A percentile compares a stretch with the other conserved stretches of the same genome.
Conservation (phyloP, 78 protist genomes). For the Dictyostelium firmibasis region DNA sequence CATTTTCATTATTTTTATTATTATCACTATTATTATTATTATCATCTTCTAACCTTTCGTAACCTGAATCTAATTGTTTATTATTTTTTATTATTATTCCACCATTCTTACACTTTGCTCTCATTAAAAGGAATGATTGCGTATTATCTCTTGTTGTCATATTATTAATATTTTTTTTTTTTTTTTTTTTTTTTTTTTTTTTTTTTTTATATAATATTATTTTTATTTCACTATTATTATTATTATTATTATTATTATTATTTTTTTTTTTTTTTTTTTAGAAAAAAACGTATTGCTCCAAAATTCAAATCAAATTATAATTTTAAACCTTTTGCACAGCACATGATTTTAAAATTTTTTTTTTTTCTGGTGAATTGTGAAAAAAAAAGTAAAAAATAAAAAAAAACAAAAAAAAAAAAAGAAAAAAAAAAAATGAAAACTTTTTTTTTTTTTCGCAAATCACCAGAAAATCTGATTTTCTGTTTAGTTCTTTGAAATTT, state of each 20-base stretch:
- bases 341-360: background rate
- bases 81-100: background rate
- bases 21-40: background rate
- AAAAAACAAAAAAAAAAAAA: too few relatives aligned
- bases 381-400: too few relatives aligned
- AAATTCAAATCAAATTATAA: too few relatives aligned
- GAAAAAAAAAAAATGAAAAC: too few relatives aligned
- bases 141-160: conserved; percentile 61
- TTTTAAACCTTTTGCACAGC: background rate
- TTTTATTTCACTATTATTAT: too few relatives aligned
- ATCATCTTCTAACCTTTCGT: background rate
- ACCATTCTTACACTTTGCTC: background rate
- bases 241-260: background rate
- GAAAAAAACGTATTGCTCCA: too few relatives aligned
- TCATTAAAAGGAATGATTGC: background rate
- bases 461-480: background rate
- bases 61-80: background rate
- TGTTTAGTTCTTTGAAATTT: background rate
- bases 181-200: too few relatives aligned
- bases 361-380: too few relatives aligned
- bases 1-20: too few relatives aligned
- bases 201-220: too few relatives aligned
- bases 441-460: too few relatives aligned
- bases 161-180: background rate
- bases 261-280: too few relatives aligned